phyloP scores from a whole-genome alignment of 164 flowering plant species.

The Amborella trichopoda region DNA sequence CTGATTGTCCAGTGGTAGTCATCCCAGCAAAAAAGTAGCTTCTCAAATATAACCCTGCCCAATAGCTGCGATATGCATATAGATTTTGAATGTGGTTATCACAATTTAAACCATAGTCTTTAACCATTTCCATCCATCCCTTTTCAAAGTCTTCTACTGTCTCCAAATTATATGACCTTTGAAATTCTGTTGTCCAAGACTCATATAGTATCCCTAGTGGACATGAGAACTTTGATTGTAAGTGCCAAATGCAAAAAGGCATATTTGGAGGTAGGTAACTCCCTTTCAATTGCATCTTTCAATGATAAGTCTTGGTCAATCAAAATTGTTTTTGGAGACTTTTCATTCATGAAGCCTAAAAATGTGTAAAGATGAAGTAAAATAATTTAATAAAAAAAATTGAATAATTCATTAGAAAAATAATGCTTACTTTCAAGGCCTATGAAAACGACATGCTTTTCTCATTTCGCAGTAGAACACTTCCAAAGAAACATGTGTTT shows the following conservation, averaged over 20 bases:
- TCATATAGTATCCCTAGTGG: constrained; percentile 83
- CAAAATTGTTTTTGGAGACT: constrained; percentile 78
- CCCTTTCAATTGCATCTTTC: constrained; percentile 73
- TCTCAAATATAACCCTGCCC: neutral
- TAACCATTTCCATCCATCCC: constrained; percentile 20
- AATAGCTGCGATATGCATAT: neutral
- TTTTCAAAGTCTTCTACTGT: constrained; percentile 69
- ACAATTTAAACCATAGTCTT: neutral
- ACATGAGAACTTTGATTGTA: constrained; percentile 90
- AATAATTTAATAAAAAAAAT: neutral
- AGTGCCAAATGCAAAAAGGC: constrained; percentile 92
- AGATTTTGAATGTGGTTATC: neutral
- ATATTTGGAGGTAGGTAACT: constrained; percentile 74
- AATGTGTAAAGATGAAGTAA: constrained; percentile 28
- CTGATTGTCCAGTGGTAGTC: neutral
- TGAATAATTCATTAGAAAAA: neutral
- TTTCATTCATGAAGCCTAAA: constrained; percentile 77
- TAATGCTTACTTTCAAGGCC: constrained; percentile 71
- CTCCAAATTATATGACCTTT: constrained; percentile 72
- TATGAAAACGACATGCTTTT: constrained; percentile 56
- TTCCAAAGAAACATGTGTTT: constrained; percentile 92
- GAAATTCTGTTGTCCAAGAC: constrained; percentile 85
- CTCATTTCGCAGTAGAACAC: constrained; percentile 77
- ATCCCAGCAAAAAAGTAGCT: neutral
- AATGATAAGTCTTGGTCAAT: constrained; percentile 86